Evolutionary conservation across 345 rosid genomes (phyloP).

Genomic region (Eucalyptus marginata): DNA sequence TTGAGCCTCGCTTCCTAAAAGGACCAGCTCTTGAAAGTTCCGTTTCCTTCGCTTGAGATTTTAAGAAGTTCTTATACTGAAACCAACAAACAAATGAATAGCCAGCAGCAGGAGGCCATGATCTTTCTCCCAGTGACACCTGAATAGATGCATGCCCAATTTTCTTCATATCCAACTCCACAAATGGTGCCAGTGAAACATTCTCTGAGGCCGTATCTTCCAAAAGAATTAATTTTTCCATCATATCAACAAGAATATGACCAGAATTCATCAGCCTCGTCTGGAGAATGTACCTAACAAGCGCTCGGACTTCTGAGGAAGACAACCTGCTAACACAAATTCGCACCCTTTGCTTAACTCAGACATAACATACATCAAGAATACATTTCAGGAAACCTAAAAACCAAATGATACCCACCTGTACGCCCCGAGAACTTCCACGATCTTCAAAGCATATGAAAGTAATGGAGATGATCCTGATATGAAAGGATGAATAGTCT

Average conservation of each 20-base stretch:
- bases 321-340: slow-evolving; percentile 70
- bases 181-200: slow-evolving; percentile 89
- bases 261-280: slow-evolving; percentile 75
- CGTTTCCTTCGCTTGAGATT: slow-evolving; percentile 49
- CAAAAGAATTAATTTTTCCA: slow-evolving; percentile 85
- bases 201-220: slow-evolving; percentile 75
- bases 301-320: slow-evolving; percentile 76
- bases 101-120: slow-evolving; percentile 99
- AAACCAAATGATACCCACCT: slow-evolving; percentile 27
- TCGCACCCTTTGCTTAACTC: not conserved
- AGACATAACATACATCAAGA: not conserved
- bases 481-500: slow-evolving; percentile 83
- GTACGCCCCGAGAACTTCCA: slow-evolving; percentile 94
- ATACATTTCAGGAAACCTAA: not conserved
- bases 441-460: slow-evolving; percentile 81
- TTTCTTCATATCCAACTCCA: slow-evolving; percentile 95
- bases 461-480: slow-evolving; percentile 77
- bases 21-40: slow-evolving; percentile 48
- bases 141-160: slow-evolving; percentile 94
- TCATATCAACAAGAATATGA: slow-evolving; percentile 73
- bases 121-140: slow-evolving; percentile 97
- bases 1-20: slow-evolving; percentile 38
- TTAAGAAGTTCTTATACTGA: slow-evolving; percentile 70
- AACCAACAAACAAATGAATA: slow-evolving; percentile 99
- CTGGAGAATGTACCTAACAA: slow-evolving; percentile 78